A percentile compares a stretch with the other conserved stretches of the same genome.
Conservation (phyloP, 2,329 filamentous ascomycete species). For the Trichophyton benhamiae region DNA sequence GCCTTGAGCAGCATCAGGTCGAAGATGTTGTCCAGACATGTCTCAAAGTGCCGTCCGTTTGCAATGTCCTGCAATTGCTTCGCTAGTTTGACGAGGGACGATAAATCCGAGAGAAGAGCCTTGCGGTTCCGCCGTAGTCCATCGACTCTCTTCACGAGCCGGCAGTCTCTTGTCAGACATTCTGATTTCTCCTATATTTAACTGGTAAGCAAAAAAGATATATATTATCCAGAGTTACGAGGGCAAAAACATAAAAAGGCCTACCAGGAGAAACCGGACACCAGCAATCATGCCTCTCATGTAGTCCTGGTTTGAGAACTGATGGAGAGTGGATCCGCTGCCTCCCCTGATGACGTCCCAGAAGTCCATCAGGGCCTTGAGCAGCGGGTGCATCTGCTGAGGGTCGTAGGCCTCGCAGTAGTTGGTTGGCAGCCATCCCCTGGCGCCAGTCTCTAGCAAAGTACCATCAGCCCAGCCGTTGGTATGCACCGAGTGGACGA, state of each 20-base stretch:
- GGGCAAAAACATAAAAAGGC: conserved; percentile 25
- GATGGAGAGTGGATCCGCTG: conserved; percentile 58
- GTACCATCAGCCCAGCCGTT: conserved; percentile 99
- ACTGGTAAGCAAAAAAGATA: background rate
- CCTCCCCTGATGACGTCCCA: conserved; percentile 81
- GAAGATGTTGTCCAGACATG: conserved; percentile 46
- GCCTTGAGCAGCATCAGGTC: conserved; percentile 90
- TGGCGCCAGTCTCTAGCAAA: conserved; percentile 66
- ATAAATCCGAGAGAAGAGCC: conserved; percentile 76
- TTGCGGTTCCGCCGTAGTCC: conserved; percentile 70
- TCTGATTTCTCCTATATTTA: conserved; percentile 63
- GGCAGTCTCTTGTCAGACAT: conserved; percentile 72
- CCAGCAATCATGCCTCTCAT: conserved; percentile 90
- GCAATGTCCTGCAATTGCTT: conserved; percentile 72
- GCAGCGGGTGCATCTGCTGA: conserved; percentile 67
- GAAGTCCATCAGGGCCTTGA: conserved; percentile 78
- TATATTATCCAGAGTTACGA: background rate
- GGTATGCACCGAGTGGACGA: conserved; percentile 92
- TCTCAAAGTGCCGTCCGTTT: conserved; percentile 32
- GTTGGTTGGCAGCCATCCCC: conserved; percentile 95
- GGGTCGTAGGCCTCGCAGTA: conserved; percentile 95
- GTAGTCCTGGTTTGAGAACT: conserved; percentile 84
- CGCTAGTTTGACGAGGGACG: conserved; percentile 74
- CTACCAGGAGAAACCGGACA: conserved; percentile 75
- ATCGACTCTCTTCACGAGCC: conserved; percentile 62